phyloP scores from a whole-genome alignment of 1,284 basidiomycete genomes.

The Sporisorium sorghi region DNA sequence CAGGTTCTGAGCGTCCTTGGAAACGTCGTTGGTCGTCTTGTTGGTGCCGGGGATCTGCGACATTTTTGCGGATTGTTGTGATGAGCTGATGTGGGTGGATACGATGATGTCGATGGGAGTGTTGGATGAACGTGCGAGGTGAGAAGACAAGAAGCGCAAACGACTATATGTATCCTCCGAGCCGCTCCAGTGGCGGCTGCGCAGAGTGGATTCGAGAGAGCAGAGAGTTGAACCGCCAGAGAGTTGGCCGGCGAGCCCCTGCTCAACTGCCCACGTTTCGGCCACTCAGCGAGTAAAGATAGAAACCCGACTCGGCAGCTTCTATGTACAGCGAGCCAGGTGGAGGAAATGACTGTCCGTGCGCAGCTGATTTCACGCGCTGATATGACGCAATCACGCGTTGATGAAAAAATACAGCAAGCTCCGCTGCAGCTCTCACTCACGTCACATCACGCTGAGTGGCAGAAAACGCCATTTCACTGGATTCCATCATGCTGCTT shows the following conservation, averaged over 20 bases:
- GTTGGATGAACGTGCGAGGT: not conserved
- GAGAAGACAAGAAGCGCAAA: not conserved
- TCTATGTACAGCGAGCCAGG: no score
- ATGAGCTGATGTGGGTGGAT: constrained; percentile 1
- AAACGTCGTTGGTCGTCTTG: constrained; percentile 49
- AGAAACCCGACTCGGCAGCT: not conserved
- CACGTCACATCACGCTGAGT: constrained; percentile 1
- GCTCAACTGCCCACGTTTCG: not conserved
- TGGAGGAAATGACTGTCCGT: no score
- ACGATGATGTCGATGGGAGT: not conserved
- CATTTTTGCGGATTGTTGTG: constrained; percentile 18
- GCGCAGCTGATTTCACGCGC: constrained; percentile 6
- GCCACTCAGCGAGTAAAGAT: not conserved
- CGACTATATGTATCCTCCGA: constrained; percentile 8
- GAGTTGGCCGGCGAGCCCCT: no score
- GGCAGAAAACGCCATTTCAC: not conserved
- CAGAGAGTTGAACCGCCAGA: no score
- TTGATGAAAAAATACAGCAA: constrained; percentile 2
- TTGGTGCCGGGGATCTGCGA: constrained; percentile 51
- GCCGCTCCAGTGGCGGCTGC: constrained; percentile 7
- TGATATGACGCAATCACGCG: constrained; percentile 49
- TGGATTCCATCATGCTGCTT: not conserved
- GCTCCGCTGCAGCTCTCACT: not conserved
- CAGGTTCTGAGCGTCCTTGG: constrained; percentile 50
- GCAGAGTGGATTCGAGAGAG: not conserved